Evolutionary conservation across 345 rosid species (phyloP), one percentile per base, ranked within the genome.

Genomic region (Euphorbia tirucalli): DNA sequence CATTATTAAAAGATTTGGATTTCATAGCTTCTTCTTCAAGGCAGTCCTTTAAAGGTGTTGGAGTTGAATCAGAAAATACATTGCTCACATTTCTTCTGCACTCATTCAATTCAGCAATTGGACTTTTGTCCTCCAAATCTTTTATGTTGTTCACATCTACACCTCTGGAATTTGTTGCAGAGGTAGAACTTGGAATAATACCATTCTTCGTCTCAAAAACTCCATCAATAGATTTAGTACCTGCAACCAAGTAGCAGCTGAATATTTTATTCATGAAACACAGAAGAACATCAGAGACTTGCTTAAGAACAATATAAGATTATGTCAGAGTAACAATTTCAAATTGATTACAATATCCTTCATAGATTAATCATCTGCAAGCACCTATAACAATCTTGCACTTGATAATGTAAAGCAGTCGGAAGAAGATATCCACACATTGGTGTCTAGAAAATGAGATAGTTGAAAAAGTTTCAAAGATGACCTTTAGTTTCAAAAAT

Each of bases 181-280:
- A 70, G 75, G 62, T 41, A 52, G 66, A 64, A 19, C 72, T 52
- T 48, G 69, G 77, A 48, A n/a, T 59, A 61, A 44, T 79, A 78
- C 68, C 61, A 58, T 32, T n/a, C 61, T 81, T 74, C 62, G 65
- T 68, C 73, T 52, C 83, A 62, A 72, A 82, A 64, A 24, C 59
- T 71, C 54, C 82, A 61, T 78, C 3, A 60, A 70, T 28, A 49
- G 77, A 73, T 68, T 77, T 82, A 39, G 70, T 65, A 64, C 83
- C 94, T 89, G 85, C 46, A 80, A 71, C 43, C 79, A 85, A 44
- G 69, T 73, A 74, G 57, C 35, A 77, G 24, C 28, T 11, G 15
- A 75, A 22, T 52, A 63, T 28, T 55, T 74, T 31, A 52, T 60
- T 43, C 32, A 43, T 30, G 39, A 37, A 50, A 11, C 43, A 52